These are phyloP conservation scores for Penicillium sp. DNA, from an alignment of 2,329 filamentous ascomycete genomes.

Conservation along the genomic window DNA sequence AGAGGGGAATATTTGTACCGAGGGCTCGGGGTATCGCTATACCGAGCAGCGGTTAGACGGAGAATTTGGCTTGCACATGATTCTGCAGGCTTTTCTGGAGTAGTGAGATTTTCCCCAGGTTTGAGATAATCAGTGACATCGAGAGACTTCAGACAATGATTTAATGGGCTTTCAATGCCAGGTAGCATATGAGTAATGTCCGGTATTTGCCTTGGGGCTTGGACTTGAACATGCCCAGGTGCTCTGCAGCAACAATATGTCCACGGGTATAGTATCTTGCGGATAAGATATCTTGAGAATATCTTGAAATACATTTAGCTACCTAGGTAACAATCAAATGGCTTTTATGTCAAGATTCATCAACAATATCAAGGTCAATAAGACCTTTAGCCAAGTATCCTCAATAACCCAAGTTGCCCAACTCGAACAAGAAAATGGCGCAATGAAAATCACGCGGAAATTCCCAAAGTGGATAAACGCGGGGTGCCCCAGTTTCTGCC, in stretches of 20 bases:
- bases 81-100: background rate
- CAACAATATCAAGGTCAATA: no score
- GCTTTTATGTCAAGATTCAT: no score
- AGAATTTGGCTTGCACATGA: background rate
- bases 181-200: no score
- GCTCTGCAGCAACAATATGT: no score
- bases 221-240: no score
- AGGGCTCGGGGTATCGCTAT: constrained; percentile 32
- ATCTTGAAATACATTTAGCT: no score
- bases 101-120: background rate
- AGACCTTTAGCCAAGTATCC: no score
- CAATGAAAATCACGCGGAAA: background rate
- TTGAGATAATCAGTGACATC: background rate
- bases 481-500: constrained; percentile 27
- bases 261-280: no score
- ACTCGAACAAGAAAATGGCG: background rate
- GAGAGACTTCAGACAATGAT: background rate
- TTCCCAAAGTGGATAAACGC: constrained; percentile 22
- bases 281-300: no score
- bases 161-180: no score
- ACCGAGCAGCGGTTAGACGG: constrained; percentile 24
- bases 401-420: background rate
- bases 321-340: no score
- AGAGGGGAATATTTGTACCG: constrained; percentile 6
- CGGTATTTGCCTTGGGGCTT: no score